Conservation (phyloP, 1,284 basidiomycete genomes). For the Pulveroboletus sp. region DNA sequence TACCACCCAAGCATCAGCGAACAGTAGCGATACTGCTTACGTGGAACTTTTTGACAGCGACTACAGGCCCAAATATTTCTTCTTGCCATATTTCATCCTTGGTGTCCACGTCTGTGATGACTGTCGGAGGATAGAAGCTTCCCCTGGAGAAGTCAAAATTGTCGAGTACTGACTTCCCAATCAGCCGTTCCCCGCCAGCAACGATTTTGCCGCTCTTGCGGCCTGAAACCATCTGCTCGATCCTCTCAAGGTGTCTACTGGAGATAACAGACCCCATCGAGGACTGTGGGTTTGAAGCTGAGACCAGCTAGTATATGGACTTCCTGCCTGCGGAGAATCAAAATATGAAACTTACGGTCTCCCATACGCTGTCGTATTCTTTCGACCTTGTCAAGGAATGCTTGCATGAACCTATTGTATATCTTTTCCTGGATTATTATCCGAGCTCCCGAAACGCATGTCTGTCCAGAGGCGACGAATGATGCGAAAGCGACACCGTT, state of each 20-base stretch:
- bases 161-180: conserved; percentile 58
- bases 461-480: conserved; percentile 83
- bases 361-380: conserved; percentile 69
- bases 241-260: conserved; percentile 54
- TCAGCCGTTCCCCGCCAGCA: conserved; percentile 63
- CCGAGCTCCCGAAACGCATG: conserved; percentile 77
- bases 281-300: conserved; percentile 65
- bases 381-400: conserved; percentile 58
- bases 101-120: conserved; percentile 56
- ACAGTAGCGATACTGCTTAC: conserved; percentile 35
- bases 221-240: conserved; percentile 52
- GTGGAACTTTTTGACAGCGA: conserved; percentile 61
- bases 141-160: conserved; percentile 65
- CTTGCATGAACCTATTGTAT: conserved; percentile 61
- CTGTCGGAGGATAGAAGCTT: conserved; percentile 74
- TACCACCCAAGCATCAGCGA: background rate
- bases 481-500: conserved; percentile 80
- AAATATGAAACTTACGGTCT: conserved; percentile 51
- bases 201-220: conserved; percentile 48
- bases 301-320: background rate
- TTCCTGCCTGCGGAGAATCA: background rate
- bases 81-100: conserved; percentile 73
- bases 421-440: conserved; percentile 66
- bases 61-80: conserved; percentile 79
- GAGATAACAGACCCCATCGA: conserved; percentile 80